Evolutionary conservation across 116 monocot genomes (phyloP).

Genomic region (Dioscorea cayenensis): DNA sequence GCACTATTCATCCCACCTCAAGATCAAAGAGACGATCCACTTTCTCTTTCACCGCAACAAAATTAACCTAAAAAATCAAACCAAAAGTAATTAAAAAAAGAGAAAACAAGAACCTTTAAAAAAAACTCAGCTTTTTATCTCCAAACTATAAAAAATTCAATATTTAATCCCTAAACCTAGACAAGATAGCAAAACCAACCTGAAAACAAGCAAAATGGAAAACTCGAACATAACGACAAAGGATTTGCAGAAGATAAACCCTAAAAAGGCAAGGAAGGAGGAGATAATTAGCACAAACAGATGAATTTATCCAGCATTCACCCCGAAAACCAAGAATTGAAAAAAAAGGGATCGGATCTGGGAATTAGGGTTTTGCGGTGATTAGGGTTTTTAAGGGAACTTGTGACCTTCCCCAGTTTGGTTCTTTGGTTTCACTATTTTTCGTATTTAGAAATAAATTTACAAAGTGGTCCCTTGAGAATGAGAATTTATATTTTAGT

Average conservation of each 20-base stretch:
- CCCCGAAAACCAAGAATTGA: background rate
- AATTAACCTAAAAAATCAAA: background rate
- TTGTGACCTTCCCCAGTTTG: background rate
- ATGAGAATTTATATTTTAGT: no score
- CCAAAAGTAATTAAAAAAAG: conserved; percentile 6
- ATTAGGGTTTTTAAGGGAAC: background rate
- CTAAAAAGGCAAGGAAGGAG: background rate
- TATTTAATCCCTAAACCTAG: conserved; percentile 6
- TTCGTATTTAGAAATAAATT: no score
- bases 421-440: no score
- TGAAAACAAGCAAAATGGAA: background rate
- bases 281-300: background rate
- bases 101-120: background rate
- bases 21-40: background rate
- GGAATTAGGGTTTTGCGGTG: background rate
- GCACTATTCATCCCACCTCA: conserved; percentile 80
- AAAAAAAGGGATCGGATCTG: background rate
- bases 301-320: background rate
- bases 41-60: background rate
- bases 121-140: background rate
- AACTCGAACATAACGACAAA: background rate
- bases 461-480: background rate
- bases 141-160: conserved; percentile 2
- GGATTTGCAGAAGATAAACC: background rate
- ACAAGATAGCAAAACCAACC: background rate